phyloP scores from a whole-genome alignment of 2,329 filamentous ascomycete genomes.

The Zymoseptoria ardabiliae region DNA sequence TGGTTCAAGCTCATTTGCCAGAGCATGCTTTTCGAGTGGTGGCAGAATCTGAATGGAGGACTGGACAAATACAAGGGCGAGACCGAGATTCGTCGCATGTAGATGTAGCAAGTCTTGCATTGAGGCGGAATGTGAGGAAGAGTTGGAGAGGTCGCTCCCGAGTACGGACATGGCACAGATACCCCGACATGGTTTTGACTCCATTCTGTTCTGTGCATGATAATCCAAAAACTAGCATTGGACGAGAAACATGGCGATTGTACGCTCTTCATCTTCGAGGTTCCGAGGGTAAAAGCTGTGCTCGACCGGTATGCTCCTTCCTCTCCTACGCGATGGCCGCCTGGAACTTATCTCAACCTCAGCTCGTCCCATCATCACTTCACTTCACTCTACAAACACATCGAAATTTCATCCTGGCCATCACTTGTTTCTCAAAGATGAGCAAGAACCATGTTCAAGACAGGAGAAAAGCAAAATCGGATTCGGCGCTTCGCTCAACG shows the following conservation, averaged over 20 bases:
- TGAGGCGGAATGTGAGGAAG: neutral
- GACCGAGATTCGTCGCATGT: conserved; percentile 80
- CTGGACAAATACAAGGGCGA: conserved; percentile 83
- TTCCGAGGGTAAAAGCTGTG: neutral
- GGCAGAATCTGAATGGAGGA: conserved; percentile 72
- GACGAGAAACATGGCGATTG: neutral
- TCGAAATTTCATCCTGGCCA: too few species aligned
- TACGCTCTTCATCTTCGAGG: neutral
- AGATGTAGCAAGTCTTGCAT: neutral
- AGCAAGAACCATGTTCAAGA: neutral
- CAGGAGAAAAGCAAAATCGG: neutral
- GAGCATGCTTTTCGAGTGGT: conserved; percentile 97
- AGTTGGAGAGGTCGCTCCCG: neutral
- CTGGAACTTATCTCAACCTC: neutral
- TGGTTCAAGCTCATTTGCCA: conserved; percentile 99
- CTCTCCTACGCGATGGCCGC: neutral
- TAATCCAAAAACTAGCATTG: neutral
- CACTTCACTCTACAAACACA: neutral
- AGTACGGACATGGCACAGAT: neutral
- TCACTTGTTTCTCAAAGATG: neutral
- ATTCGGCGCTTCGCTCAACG: neutral
- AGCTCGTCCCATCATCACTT: neutral
- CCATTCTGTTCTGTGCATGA: neutral
- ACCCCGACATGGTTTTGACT: neutral
- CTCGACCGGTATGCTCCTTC: neutral